Evolutionary conservation across 129 eudicot species (phyloP), one percentile per base, ranked within the genome.

Genomic region (Pittosporum tobira): DNA sequence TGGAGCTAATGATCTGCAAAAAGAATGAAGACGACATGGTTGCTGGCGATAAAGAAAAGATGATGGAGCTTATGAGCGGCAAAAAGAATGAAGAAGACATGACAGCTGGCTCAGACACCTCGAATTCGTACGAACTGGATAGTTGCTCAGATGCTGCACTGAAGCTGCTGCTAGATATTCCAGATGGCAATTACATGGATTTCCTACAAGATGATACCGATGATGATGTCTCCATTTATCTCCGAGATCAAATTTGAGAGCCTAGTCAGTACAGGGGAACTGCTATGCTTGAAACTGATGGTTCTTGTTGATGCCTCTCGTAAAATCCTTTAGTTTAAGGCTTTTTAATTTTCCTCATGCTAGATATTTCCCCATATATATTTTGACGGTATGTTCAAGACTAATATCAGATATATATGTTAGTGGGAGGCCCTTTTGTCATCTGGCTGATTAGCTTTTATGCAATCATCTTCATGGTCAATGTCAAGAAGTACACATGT

Each of bases 101-200:
- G 46, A 14, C n/a, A 5, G 61, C 31, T 6, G 73, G 48, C 23
- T 67, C 77, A 18, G 82, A 76, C 29, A 66, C 65, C 51, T 75
- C 85, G 22, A 74, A 59, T 68, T 75, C 89, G 18, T 72, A 51
- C 24, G 88, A 75, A 49, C 57, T 67, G 46, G 82, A 58, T 23
- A 67, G 70, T 57, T 71, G 73, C 27, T 67, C 84, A 0, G 87
- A 84, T 56, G 57, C 81, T 40, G 79, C 82, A 29, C 45, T 79
- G 81, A 67, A 79, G 68, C 59, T 84, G 58, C 62, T 88, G 45
- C 64, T 84, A 6, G 96, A 88, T 71, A 70, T 79, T 27, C 90
- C 94, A 1, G 75, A 63, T 57, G 81, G 70, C 1, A 75, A 74
- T 47, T 75, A 71, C 56, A 70, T 75, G 82, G 72, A 69, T 40